Base-by-base conservation (phyloP, 331 rosid species). In the Ulmus americana region DNA sequence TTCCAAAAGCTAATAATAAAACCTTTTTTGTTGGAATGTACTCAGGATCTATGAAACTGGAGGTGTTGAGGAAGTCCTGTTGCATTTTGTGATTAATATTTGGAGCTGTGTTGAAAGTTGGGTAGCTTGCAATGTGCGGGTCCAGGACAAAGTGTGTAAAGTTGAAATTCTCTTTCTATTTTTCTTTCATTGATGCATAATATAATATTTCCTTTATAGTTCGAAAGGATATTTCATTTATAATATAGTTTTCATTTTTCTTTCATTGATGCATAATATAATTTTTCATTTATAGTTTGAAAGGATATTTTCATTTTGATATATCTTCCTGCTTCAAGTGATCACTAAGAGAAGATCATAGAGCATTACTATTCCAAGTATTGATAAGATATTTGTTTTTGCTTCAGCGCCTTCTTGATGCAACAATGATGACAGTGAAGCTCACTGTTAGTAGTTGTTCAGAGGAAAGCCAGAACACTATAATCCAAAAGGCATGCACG, bases 341-440 rank as follows among this genome's bases (percentile, higher is more conserved):
- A 28, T 44, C 20, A 1, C 43, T 8, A 15, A 39, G 18, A n/a
- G 7, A 59, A 55, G 10, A 22, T 14, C 42, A 39, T 35, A 22
- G 10, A 50, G 67, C 11, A 51, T 63, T 64, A 41, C 47, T 51
- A 10, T 61, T 63, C 61, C 22, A 43, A 60, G 63, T 48, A 56
- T 65, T 56, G 48, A 65, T 77, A 50, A 52, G 54, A 7, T 76
- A 43, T 72, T 59, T 71, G 65, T 65, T 58, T 79, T 59, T 74
- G 55, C 61, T 81, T 70, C 80, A 89, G 98, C 95, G 60, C 58
- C 85, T 89, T 70, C 82, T 87, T 74, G 86, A 81, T 76, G 90
- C 97, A 68, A 70, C 79, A 56, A 83, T 84, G 86, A 79, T 64
- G 75, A 84, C 83, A 47, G 76, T 87, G 84, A 85, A 81, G 80